These are phyloP conservation scores for Hypoxylon sp. DNA, from an alignment of 2,329 filamentous ascomycete species.

Conservation along the genomic window DNA sequence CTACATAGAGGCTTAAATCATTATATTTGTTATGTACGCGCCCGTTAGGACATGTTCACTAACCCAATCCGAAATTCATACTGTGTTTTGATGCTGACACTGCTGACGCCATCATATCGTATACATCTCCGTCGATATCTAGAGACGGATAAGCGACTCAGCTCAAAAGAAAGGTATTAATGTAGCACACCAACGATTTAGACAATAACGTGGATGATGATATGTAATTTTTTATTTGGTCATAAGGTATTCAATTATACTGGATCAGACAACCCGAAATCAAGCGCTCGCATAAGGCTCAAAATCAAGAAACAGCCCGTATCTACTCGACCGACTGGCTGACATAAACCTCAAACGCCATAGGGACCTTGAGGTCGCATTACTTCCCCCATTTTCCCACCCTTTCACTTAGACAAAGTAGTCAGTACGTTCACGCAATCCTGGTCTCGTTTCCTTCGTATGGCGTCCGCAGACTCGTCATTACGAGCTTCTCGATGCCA, in stretches of 20 bases:
- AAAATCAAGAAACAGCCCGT: slow-evolving; percentile 3
- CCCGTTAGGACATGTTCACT: background rate
- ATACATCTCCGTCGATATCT: background rate
- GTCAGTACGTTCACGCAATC: slow-evolving; percentile 43
- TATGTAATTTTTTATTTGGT: slow-evolving; percentile 17
- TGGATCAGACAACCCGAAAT: slow-evolving; percentile 1
- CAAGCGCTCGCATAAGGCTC: background rate
- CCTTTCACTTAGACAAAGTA: slow-evolving; percentile 24
- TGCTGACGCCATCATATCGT: background rate
- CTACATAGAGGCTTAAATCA: background rate
- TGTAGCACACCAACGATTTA: background rate
- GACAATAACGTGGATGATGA: background rate
- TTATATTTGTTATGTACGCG: background rate
- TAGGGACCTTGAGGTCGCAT: slow-evolving; percentile 11
- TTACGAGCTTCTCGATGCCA: slow-evolving; percentile 48
- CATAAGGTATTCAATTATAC: slow-evolving; percentile 1
- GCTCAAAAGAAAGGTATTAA: background rate
- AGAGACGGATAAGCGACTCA: background rate
- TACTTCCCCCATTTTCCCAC: background rate
- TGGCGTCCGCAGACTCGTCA: slow-evolving; percentile 38
- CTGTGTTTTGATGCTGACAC: too few species aligned
- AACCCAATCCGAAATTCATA: background rate
- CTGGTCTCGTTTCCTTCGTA: slow-evolving; percentile 39
- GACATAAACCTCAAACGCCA: slow-evolving; percentile 13
- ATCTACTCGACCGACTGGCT: background rate